Evolutionary conservation across 805 yeast genomes (phyloP), one percentile per base, ranked within the genome.

Genomic region (Candida orba): DNA sequence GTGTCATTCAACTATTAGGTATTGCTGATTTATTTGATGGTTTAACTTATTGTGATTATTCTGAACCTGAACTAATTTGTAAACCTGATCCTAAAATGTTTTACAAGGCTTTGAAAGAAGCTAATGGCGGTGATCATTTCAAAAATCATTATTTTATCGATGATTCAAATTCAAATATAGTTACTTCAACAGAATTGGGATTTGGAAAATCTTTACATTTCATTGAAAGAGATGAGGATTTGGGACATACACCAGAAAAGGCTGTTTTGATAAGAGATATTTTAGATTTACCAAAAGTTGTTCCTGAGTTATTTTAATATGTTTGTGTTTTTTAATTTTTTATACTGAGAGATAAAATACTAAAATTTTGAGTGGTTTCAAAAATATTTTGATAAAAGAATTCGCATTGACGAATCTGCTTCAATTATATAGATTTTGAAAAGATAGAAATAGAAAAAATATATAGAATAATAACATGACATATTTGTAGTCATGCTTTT

Each of bases 21-120:
- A 62, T 91, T 25, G 97, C 91, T n/a, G 96, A 90, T 60, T 59
- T 88, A 43, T 90, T 93, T 59, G 98, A 91, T 52, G 99, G 99
- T 0, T 73, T 93, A 52, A 88, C 97, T 2, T 91, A 69, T 64
- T 93, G 99, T 66, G 95, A 93, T 65, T 93, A 93, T 59, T 51
- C 59, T 13, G 57, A 68, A 40, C 79, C 77, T 43, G 81, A 84
- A 6, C 71, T 91, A 45, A 66, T 82, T 29, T 93, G 98, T 66
- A 91, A 91, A 65, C 99, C 99, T n/a, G 86, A 85, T 79, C 66
- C 69, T 17, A 69, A 65, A 42, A 79, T 81, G 54, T 91, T 81
- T 58, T 72, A 75, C 32, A 73, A 69, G 44, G 85, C 84, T n/a
- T 70, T 87, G 64, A 46, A 57, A 8, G 76, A 80, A 38, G 75